A percentile compares a stretch with the other conserved stretches of the same genome.
These are phyloP conservation scores for Ogataea thermomethanolica DNA, from an alignment of 805 yeast genomes.

Conservation along the genomic window DNA sequence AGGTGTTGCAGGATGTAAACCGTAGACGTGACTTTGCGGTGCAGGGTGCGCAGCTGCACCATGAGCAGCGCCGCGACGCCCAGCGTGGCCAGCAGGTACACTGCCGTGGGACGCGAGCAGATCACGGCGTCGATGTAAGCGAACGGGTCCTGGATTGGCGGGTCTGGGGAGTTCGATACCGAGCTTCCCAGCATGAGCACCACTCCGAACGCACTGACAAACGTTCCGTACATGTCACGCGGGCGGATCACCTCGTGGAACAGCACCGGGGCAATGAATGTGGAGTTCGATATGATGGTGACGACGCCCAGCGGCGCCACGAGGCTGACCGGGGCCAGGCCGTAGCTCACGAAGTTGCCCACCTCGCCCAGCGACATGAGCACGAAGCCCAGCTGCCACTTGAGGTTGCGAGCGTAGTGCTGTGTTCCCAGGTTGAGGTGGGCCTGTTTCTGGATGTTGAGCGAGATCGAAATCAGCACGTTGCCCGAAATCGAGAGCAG, in stretches of 20 bases:
- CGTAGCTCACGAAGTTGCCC: conserved; percentile 47
- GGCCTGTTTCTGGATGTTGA: conserved; percentile 30
- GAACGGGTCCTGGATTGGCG: conserved; percentile 26
- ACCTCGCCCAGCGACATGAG: conserved; percentile 44
- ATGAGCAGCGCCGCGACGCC: conserved; percentile 15
- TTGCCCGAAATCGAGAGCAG: conserved; percentile 27
- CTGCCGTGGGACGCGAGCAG: conserved; percentile 21
- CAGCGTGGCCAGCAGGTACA: conserved; percentile 29
- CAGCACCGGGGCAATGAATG: conserved; percentile 43
- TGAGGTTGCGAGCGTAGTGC: conserved; percentile 15
- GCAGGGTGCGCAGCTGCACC: conserved; percentile 5
- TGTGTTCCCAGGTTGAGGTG: conserved; percentile 17
- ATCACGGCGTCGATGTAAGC: conserved; percentile 27
- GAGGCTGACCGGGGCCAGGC: conserved; percentile 44
- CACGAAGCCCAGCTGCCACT: conserved; percentile 42
- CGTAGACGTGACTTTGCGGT: background rate
- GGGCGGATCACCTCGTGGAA: conserved; percentile 38
- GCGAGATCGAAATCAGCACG: conserved; percentile 26
- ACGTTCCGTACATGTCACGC: conserved; percentile 38
- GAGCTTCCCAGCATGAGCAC: conserved; percentile 39
- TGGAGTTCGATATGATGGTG: conserved; percentile 44
- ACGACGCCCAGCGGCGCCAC: conserved; percentile 50
- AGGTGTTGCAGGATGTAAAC: conserved; percentile 32
- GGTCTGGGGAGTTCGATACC: conserved; percentile 18
- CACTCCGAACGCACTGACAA: conserved; percentile 40